phyloP scores from a whole-genome alignment of 352 stramenopile genomes.

The Pythium insidiosum region DNA sequence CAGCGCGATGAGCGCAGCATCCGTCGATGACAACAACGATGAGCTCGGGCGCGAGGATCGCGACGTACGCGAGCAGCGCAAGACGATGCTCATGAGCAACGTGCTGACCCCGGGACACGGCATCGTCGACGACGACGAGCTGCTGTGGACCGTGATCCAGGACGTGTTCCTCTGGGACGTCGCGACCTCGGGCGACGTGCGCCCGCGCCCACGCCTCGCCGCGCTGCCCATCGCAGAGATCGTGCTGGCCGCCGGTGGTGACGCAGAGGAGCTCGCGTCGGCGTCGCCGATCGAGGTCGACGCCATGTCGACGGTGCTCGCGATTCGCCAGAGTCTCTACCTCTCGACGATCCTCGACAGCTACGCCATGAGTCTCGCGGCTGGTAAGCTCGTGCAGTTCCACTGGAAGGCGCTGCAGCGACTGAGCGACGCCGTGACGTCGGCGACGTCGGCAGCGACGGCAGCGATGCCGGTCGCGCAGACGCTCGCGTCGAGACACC shows the following conservation, averaged over 20 bases:
- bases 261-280: neutral
- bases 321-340: slow-evolving; percentile 8
- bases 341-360: slow-evolving; percentile 11
- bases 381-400: slow-evolving; percentile 5
- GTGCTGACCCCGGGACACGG: slow-evolving; percentile 25
- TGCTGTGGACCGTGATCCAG: slow-evolving; percentile 12
- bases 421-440: slow-evolving; percentile 1
- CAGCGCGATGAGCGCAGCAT: neutral
- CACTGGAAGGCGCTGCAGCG: slow-evolving; percentile 11
- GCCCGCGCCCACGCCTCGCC: no score
- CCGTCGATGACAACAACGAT: slow-evolving; percentile 18
- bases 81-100: slow-evolving; percentile 37
- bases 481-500: slow-evolving; percentile 7
- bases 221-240: no score
- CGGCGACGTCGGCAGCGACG: neutral
- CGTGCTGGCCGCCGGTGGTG: slow-evolving; percentile 2
- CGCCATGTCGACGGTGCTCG: neutral
- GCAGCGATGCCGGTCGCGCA: neutral
- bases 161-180: neutral
- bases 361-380: neutral
- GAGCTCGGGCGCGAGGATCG: slow-evolving; percentile 31
- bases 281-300: neutral
- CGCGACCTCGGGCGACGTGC: no score
- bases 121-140: slow-evolving; percentile 22
- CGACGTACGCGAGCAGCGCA: slow-evolving; percentile 47